Conservation (phyloP, 768 basidiomycete genomes). For the Rubroboletus satanas region DNA sequence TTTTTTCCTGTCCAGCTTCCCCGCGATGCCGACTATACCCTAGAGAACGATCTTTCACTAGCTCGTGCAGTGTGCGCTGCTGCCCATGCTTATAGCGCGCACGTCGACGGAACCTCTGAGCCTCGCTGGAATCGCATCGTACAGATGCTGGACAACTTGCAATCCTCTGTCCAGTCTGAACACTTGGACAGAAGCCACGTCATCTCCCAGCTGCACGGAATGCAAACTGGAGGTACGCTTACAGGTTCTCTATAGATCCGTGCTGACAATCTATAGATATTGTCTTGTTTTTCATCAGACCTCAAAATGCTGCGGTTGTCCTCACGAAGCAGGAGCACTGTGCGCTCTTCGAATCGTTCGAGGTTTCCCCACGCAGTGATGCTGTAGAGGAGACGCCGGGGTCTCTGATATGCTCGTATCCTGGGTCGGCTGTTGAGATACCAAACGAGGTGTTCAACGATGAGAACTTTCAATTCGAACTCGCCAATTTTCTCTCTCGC, state of each 20-base stretch:
- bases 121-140: slow-evolving; percentile 1
- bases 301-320: slow-evolving; percentile 44
- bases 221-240: not conserved
- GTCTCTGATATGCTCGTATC: slow-evolving; percentile 31
- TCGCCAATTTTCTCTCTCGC: slow-evolving; percentile 19
- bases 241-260: not conserved
- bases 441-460: slow-evolving; percentile 11
- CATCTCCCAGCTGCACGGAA: not conserved
- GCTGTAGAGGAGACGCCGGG: slow-evolving; percentile 30
- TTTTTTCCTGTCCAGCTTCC: slow-evolving; percentile 5
- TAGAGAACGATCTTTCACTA: not conserved
- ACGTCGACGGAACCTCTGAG: not conserved
- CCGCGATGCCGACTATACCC: not conserved
- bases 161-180: not conserved
- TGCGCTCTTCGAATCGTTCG: slow-evolving; percentile 16
- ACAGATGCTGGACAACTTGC: slow-evolving; percentile 5
- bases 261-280: slow-evolving; percentile 26
- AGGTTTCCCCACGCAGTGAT: slow-evolving; percentile 24
- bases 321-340: slow-evolving; percentile 22
- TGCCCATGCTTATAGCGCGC: not conserved
- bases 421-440: slow-evolving; percentile 13
- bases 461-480: slow-evolving; percentile 8
- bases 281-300: slow-evolving; percentile 34
- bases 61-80: not conserved
- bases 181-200: not conserved